These are phyloP conservation scores for Cyberlindnera bimundalis DNA, from an alignment of 805 yeast species.

Conservation along the genomic window DNA sequence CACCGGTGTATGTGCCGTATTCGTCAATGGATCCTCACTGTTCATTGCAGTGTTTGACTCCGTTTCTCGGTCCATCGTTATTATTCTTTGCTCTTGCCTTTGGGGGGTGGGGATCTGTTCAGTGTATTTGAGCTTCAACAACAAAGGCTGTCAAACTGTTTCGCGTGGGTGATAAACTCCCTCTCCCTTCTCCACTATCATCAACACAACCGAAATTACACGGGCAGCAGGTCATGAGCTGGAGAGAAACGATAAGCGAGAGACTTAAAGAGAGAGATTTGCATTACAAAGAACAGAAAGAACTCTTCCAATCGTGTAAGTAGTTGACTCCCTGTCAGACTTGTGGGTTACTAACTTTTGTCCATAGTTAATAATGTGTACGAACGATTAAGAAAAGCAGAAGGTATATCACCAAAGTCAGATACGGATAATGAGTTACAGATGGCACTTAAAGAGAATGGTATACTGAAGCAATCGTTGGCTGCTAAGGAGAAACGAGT, in stretches of 20 bases:
- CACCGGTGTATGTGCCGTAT: too few species aligned
- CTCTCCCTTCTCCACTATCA: too few species aligned
- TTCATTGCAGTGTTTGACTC: too few species aligned
- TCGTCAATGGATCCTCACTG: too few species aligned
- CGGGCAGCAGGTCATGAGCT: too few species aligned
- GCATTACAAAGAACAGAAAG: slow-evolving; percentile 11
- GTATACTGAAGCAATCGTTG: neutral
- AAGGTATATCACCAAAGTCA: slow-evolving; percentile 9
- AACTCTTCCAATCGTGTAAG: slow-evolving; percentile 13
- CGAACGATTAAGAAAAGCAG: slow-evolving; percentile 15
- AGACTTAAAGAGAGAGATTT: slow-evolving; percentile 5
- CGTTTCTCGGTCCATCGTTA: too few species aligned
- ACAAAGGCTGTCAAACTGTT: too few species aligned
- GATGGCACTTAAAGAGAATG: slow-evolving; percentile 5
- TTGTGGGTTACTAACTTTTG: neutral
- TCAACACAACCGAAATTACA: too few species aligned
- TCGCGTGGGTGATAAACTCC: too few species aligned
- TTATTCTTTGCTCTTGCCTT: too few species aligned
- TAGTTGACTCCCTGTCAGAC: neutral
- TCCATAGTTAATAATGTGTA: slow-evolving; percentile 15
- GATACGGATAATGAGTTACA: slow-evolving; percentile 11
- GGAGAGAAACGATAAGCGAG: slow-evolving; percentile 11
- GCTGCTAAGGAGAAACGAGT: slow-evolving; percentile 6
- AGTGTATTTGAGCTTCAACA: too few species aligned
- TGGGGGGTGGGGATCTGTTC: too few species aligned